phyloP scores from a whole-genome alignment of 306 rosid species.

The Mucuna pruriens region DNA sequence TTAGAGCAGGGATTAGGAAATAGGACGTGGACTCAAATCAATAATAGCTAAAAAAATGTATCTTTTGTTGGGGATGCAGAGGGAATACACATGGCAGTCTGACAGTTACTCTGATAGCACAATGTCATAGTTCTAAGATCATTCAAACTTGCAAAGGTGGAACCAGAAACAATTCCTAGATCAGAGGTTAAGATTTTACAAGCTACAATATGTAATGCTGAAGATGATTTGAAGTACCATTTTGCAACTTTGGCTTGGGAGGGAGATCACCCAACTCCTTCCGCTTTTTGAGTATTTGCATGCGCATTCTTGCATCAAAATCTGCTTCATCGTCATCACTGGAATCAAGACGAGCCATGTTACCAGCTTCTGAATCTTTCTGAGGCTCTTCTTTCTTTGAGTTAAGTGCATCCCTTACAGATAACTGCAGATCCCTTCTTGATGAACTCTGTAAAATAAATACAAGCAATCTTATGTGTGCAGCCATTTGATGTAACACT shows the following conservation, averaged over 20 bases:
- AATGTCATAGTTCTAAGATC: slow-evolving; percentile 21
- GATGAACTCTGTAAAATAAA: slow-evolving; percentile 55
- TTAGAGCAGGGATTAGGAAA: neutral
- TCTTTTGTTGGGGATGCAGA: neutral
- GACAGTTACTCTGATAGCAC: neutral
- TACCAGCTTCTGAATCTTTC: slow-evolving; percentile 53
- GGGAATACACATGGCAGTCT: slow-evolving; percentile 10
- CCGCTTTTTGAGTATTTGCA: slow-evolving; percentile 77
- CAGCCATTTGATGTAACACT: neutral
- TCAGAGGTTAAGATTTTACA: slow-evolving; percentile 34
- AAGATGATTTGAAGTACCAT: slow-evolving; percentile 55
- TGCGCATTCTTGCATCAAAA: slow-evolving; percentile 92
- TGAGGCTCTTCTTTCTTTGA: slow-evolving; percentile 73
- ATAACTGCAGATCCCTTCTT: slow-evolving; percentile 73
- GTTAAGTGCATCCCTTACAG: slow-evolving; percentile 81
- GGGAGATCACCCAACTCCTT: slow-evolving; percentile 76
- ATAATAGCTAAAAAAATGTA: neutral
- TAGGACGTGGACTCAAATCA: slow-evolving; percentile 4
- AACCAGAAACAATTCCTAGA: slow-evolving; percentile 32
- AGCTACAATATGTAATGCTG: slow-evolving; percentile 18
- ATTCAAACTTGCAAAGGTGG: slow-evolving; percentile 7
- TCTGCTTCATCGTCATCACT: slow-evolving; percentile 72
- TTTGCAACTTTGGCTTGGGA: slow-evolving; percentile 59
- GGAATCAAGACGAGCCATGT: slow-evolving; percentile 44
- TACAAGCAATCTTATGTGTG: neutral